A percentile compares a stretch with the other conserved stretches of the same genome.
Evolutionary conservation across 73 alveolate species (phyloP).

Genomic region (Symbiodinium pilosum): DNA sequence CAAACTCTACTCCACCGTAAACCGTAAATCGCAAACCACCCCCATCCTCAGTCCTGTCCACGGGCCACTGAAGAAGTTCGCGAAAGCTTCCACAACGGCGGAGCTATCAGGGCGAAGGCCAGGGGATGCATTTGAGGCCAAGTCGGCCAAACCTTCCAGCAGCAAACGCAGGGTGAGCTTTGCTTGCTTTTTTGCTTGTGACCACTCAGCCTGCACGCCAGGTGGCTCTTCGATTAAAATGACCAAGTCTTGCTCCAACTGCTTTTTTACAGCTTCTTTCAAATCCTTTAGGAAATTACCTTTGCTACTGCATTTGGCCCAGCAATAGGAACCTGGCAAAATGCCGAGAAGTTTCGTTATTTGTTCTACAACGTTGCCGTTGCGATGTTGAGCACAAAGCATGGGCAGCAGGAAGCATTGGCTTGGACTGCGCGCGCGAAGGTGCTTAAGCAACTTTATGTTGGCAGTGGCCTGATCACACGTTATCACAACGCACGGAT

Average conservation of each 20-base stretch:
- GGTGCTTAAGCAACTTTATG: neutral
- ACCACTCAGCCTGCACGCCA: conserved; percentile 37
- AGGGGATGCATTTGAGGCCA: neutral
- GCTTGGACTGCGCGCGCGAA: neutral
- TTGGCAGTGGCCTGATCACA: neutral
- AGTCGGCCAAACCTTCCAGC: neutral
- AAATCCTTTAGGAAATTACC: neutral
- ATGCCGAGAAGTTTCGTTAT: neutral
- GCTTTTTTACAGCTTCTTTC: neutral
- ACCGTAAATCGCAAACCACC: too few species aligned
- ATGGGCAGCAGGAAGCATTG: neutral
- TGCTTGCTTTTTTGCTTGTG: neutral
- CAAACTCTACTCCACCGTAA: too few species aligned
- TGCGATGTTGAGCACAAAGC: neutral
- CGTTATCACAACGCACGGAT: neutral
- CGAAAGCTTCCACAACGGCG: neutral
- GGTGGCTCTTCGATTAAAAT: conserved; percentile 5
- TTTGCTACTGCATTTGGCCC: conserved; percentile 4
- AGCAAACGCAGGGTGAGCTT: neutral
- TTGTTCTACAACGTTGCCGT: neutral
- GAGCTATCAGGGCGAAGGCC: neutral
- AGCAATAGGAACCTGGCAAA: neutral
- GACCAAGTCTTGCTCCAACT: neutral
- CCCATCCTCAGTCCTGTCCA: conserved; percentile 45
- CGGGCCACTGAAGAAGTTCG: conserved; percentile 11